Conservation (phyloP, 805 yeast species). For the Nakazawaea laoshanensis region DNA sequence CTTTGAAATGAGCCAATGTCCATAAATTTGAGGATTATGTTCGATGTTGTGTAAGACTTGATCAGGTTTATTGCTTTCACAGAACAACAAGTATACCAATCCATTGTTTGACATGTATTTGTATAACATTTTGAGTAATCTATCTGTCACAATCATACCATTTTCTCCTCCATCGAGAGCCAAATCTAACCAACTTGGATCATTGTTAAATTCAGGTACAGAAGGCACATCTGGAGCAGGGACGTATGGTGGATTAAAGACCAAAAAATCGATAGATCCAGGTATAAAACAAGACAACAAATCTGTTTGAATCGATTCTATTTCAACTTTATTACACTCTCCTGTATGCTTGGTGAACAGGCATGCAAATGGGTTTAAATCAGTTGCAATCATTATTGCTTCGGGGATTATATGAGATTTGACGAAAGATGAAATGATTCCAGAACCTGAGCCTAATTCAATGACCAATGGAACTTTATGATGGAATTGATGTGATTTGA, state of each 20-base stretch:
- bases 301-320: conserved; percentile 50
- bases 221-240: conserved; percentile 75
- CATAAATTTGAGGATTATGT: conserved; percentile 15
- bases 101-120: conserved; percentile 51
- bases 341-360: conserved; percentile 38
- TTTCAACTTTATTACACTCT: conserved; percentile 16
- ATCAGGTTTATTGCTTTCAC: conserved; percentile 83
- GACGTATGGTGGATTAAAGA: conserved; percentile 96
- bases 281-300: conserved; percentile 42
- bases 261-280: conserved; percentile 53
- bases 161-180: conserved; percentile 86
- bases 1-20: conserved; percentile 41
- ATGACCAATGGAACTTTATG: conserved; percentile 44
- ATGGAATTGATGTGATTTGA: conserved; percentile 15
- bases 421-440: conserved; percentile 75
- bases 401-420: conserved; percentile 46
- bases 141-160: conserved; percentile 83
- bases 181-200: conserved; percentile 71
- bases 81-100: conserved; percentile 79
- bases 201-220: conserved; percentile 35
- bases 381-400: conserved; percentile 59
- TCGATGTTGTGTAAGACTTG: conserved; percentile 42
- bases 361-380: conserved; percentile 76
- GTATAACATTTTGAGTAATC: conserved; percentile 46
- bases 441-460: conserved; percentile 92